Base-by-base conservation (phyloP, 1,139 yeast genomes). In the Saccharomyces pastorianus region DNA sequence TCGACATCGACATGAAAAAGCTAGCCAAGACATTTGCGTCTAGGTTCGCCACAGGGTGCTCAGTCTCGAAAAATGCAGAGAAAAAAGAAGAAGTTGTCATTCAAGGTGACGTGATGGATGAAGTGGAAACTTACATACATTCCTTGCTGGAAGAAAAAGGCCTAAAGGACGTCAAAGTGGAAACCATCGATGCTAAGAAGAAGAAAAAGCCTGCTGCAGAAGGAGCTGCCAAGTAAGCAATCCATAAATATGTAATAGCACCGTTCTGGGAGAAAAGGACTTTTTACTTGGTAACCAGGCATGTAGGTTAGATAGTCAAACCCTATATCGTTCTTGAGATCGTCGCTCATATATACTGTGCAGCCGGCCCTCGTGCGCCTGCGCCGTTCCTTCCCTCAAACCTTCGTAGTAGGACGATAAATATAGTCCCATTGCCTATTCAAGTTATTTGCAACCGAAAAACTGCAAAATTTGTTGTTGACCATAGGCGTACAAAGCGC, bases 71-170 rank as follows among this genome's bases (percentile, higher is more conserved):
- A 73, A 86, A 85, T 59, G 93, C 85, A 9, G 98, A 91, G 62
- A 91, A 91, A 72, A 87, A 86, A 68, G 97, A 91, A 60, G 98
- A 91, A 67, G 83, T 91, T 55, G 81, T 89, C 58, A 86, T 91
- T 56, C 98, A 91, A 73, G 99, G 99, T 63, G 99, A 93, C 71
- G 95, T 91, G 49, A 86, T 91, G 59, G 96, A 90, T 62, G 96
- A 87, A 65, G 95, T 93, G 26, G 95, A 86, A 66, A 86, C 76
- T 14, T 88, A 86, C 65, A 81, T 91, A 57, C 82, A 78, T 54
- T 81, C 80, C 53, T 73, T 90, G 60, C 76, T 91, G 64, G 83
- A 83, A 63, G 95, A 89, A 62, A 86, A 88, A 73, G 96, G 96
- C 0, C 73, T 91, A 60, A 77, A 82, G 54, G 90, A 87, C 60